phyloP scores from a whole-genome alignment of 768 basidiomycete species.

The Hericium coralloides region DNA sequence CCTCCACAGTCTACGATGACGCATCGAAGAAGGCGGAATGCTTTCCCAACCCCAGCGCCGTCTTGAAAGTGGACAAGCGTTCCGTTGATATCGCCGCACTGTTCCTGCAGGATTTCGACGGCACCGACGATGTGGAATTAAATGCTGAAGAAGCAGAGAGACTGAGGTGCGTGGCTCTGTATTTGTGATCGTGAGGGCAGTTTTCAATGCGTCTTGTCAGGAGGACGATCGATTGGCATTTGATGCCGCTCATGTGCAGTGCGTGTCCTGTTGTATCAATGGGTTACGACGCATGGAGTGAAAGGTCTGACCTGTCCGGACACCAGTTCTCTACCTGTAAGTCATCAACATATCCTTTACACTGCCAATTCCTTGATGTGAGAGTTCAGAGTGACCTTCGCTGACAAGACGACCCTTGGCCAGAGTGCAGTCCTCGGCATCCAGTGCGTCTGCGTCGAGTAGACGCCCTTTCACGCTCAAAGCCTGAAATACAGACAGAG shows the following conservation, averaged over 20 bases:
- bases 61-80: background rate
- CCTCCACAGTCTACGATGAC: too few relatives aligned
- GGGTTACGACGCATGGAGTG: background rate
- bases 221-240: conserved; percentile 64
- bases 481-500: conserved; percentile 29
- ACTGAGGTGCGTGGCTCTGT: conserved; percentile 36
- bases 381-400: conserved; percentile 56
- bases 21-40: too few relatives aligned
- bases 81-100: background rate
- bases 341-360: background rate
- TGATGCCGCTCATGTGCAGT: conserved; percentile 82
- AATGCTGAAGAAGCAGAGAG: conserved; percentile 39
- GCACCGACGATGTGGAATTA: conserved; percentile 17
- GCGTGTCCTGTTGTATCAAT: conserved; percentile 23
- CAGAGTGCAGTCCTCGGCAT: conserved; percentile 68
- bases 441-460: conserved; percentile 28
- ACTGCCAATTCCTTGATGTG: too few relatives aligned
- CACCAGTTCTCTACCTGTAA: conserved; percentile 13
- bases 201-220: conserved; percentile 21
- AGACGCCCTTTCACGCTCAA: background rate
- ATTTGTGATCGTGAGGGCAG: too few relatives aligned
- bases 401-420: conserved; percentile 67
- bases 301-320: background rate
- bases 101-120: background rate
- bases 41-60: too few relatives aligned